Evolutionary conservation across 2,329 filamentous ascomycete genomes (phyloP).

Genomic region (Trichoderma guizhouense): DNA sequence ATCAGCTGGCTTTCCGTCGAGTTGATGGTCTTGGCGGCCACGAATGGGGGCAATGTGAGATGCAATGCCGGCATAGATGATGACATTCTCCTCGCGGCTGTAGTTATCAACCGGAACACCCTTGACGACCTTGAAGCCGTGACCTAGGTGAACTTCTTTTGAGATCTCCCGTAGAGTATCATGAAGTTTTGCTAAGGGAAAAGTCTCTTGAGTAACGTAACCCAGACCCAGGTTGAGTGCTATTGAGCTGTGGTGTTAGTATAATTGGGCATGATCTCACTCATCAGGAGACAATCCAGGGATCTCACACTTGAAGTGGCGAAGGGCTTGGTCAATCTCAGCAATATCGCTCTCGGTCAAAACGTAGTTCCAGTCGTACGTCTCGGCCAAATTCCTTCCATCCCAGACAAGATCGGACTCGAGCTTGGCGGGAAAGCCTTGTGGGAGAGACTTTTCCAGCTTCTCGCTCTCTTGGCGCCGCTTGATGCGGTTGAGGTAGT

Average conservation of each 20-base stretch:
- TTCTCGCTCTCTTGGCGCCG: constrained; percentile 41
- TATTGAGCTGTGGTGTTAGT: constrained; percentile 21
- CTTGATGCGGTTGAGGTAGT: constrained; percentile 50
- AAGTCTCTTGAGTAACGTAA: constrained; percentile 46
- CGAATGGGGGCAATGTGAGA: constrained; percentile 54
- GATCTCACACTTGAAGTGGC: constrained; percentile 40
- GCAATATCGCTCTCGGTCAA: constrained; percentile 44
- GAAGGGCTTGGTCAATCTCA: constrained; percentile 46
- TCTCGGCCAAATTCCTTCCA: constrained; percentile 43
- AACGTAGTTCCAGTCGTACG: constrained; percentile 52
- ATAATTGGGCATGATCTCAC: not conserved
- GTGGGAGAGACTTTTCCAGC: constrained; percentile 41
- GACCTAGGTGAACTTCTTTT: constrained; percentile 52
- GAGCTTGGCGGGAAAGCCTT: constrained; percentile 49
- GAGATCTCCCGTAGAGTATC: constrained; percentile 49
- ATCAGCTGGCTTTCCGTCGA: constrained; percentile 45
- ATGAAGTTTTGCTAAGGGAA: constrained; percentile 53
- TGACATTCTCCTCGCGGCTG: constrained; percentile 53
- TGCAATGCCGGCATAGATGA: constrained; percentile 58
- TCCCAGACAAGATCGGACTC: constrained; percentile 56
- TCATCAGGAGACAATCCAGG: not conserved
- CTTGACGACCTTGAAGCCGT: constrained; percentile 60
- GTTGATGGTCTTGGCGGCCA: constrained; percentile 49
- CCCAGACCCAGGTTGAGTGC: constrained; percentile 36
- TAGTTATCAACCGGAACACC: constrained; percentile 53